These are phyloP conservation scores for Pseudofabraea citricarpa DNA, from an alignment of 2,329 filamentous ascomycete species.

Conservation along the genomic window DNA sequence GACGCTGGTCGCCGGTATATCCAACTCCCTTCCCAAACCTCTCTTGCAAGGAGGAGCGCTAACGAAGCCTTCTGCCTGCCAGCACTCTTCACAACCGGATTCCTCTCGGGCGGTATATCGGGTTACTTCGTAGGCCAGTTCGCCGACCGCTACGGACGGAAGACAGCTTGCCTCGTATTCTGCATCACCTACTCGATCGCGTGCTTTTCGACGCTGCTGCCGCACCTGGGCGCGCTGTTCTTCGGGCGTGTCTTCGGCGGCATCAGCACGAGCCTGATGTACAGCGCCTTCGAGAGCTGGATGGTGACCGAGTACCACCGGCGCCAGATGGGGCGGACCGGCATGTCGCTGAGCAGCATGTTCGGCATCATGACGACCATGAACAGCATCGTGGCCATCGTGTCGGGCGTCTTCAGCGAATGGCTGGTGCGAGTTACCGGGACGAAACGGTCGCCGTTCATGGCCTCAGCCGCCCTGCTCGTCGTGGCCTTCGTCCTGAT, in stretches of 20 bases:
- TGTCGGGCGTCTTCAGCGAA: constrained; percentile 47
- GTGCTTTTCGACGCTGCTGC: constrained; percentile 45
- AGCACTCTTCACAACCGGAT: constrained; percentile 26
- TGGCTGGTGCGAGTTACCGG: constrained; percentile 41
- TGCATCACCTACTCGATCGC: constrained; percentile 48
- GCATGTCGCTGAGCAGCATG: constrained; percentile 41
- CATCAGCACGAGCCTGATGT: constrained; percentile 50
- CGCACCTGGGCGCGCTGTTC: constrained; percentile 39
- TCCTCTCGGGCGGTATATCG: constrained; percentile 26
- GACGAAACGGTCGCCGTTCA: constrained; percentile 48
- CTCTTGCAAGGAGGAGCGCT: too few relatives aligned
- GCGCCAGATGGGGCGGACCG: constrained; percentile 36
- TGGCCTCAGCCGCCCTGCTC: constrained; percentile 38
- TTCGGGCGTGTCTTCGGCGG: constrained; percentile 49
- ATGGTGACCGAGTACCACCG: constrained; percentile 53
- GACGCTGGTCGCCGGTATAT: constrained; percentile 18
- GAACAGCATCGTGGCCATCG: constrained; percentile 51
- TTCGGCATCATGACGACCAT: constrained; percentile 48
- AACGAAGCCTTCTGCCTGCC: too few relatives aligned
- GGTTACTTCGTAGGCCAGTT: constrained; percentile 28
- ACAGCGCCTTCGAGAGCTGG: constrained; percentile 57
- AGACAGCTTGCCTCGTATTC: constrained; percentile 47
- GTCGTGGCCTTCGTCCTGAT: constrained; percentile 40
- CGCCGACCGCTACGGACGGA: constrained; percentile 32
- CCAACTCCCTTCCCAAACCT: too few relatives aligned